Percentiles rank a stretch among this genome's conserved stretches.
phyloP scores from a whole-genome alignment of 805 yeast genomes.

The Candida odintsovae region DNA sequence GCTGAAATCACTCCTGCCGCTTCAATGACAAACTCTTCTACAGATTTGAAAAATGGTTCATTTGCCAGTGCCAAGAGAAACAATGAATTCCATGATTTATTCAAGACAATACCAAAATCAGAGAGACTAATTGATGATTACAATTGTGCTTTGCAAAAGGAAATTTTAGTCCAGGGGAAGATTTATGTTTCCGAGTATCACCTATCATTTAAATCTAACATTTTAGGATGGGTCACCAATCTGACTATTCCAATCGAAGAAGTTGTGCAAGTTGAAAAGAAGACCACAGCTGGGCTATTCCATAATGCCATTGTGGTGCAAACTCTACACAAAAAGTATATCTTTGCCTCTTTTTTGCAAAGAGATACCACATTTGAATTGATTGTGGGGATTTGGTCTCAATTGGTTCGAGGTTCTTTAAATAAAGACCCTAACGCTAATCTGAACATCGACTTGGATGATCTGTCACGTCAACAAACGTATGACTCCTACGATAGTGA shows the following conservation, averaged over 20 bases:
- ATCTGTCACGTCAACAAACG: constrained; percentile 3
- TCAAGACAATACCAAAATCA: constrained; percentile 57
- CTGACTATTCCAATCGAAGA: constrained; percentile 71
- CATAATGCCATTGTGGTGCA: constrained; percentile 68
- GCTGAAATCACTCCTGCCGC: constrained; percentile 1
- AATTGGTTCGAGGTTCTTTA: constrained; percentile 26
- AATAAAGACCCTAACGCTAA: constrained; percentile 3
- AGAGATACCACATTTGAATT: constrained; percentile 54
- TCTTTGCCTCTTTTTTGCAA: constrained; percentile 80
- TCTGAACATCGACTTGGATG: constrained; percentile 9
- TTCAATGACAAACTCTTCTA: constrained; percentile 1
- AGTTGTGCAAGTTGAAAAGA: constrained; percentile 70
- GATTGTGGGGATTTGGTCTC: constrained; percentile 59
- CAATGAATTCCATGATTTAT: constrained; percentile 71
- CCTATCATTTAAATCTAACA: constrained; percentile 79
- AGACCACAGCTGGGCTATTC: constrained; percentile 79
- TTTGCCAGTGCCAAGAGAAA: constrained; percentile 57
- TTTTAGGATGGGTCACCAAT: constrained; percentile 88
- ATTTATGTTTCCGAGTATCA: constrained; percentile 72
- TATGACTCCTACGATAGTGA: constrained; percentile 5
- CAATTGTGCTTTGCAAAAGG: constrained; percentile 84
- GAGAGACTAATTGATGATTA: constrained; percentile 82
- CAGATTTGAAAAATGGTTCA: constrained; percentile 15
- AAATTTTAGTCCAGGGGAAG: constrained; percentile 82
- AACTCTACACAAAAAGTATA: constrained; percentile 48